phyloP scores from a whole-genome alignment of 2,329 filamentous ascomycete species.

The Ploettnerulaceae sp. region DNA sequence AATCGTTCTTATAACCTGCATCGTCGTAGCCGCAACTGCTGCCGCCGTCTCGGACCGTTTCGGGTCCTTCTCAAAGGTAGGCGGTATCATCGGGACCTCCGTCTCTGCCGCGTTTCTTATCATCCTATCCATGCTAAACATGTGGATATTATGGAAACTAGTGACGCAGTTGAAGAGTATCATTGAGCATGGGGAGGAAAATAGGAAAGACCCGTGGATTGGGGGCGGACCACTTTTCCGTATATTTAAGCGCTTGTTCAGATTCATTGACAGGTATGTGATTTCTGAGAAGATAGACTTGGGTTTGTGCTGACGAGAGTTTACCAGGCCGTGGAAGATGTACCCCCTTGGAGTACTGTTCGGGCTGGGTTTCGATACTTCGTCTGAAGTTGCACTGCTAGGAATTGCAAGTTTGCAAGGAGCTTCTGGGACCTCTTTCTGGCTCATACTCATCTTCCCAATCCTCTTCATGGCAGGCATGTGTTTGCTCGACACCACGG shows the following conservation, averaged over 20 bases:
- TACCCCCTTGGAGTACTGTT: constrained; percentile 85
- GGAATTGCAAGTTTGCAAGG: constrained; percentile 88
- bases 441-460: constrained; percentile 91
- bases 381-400: constrained; percentile 85
- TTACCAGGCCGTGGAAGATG: constrained; percentile 79
- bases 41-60: constrained; percentile 79
- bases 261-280: constrained; percentile 51
- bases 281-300: background rate
- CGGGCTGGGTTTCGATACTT: constrained; percentile 91
- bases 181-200: constrained; percentile 27
- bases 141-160: constrained; percentile 77
- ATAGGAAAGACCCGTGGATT: constrained; percentile 28
- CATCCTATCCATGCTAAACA: constrained; percentile 76
- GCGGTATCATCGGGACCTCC: constrained; percentile 83
- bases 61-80: constrained; percentile 71
- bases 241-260: constrained; percentile 71
- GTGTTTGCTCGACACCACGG: constrained; percentile 89
- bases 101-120: constrained; percentile 82
- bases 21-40: constrained; percentile 87
- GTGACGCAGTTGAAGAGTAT: constrained; percentile 42
- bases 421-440: constrained; percentile 79
- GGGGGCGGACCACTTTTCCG: constrained; percentile 68
- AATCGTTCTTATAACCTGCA: constrained; percentile 83
- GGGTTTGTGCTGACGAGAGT: background rate
- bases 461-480: constrained; percentile 92